phyloP scores from a whole-genome alignment of 106 monocot genomes.

The Posidonia australis region DNA sequence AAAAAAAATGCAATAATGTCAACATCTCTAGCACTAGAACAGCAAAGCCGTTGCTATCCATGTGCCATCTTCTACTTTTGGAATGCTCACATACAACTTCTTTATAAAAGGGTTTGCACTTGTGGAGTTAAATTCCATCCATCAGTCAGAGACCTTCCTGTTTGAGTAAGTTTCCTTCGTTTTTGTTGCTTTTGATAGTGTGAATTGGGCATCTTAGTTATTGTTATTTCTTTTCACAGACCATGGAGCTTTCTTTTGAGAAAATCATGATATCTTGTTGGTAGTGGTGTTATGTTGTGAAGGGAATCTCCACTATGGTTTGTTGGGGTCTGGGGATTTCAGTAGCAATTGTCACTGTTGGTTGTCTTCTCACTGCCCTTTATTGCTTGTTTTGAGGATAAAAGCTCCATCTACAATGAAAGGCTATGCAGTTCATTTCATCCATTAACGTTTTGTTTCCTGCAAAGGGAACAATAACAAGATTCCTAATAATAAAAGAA shows the following conservation, averaged over 20 bases:
- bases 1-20: no score
- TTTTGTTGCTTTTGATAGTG: not conserved
- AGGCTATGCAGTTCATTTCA: no score
- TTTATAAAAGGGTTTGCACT: not conserved
- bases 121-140: not conserved
- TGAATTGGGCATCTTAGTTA: not conserved
- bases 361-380: not conserved
- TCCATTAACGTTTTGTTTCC: not conserved
- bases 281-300: not conserved
- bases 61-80: no score
- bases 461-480: not conserved
- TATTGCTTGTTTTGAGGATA: not conserved
- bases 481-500: not conserved
- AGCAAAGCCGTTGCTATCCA: no score
- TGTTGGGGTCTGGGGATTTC: no score
- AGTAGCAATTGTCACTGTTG: not conserved
- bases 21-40: no score
- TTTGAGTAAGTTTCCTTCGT: not conserved
- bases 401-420: not conserved
- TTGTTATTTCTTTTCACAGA: not conserved
- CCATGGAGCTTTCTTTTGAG: no score
- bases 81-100: not conserved
- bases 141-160: not conserved
- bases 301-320: not conserved
- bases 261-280: conserved; percentile 1